Evolutionary conservation across 345 rosid genomes (phyloP).

Genomic region (Lepidium sativum): DNA sequence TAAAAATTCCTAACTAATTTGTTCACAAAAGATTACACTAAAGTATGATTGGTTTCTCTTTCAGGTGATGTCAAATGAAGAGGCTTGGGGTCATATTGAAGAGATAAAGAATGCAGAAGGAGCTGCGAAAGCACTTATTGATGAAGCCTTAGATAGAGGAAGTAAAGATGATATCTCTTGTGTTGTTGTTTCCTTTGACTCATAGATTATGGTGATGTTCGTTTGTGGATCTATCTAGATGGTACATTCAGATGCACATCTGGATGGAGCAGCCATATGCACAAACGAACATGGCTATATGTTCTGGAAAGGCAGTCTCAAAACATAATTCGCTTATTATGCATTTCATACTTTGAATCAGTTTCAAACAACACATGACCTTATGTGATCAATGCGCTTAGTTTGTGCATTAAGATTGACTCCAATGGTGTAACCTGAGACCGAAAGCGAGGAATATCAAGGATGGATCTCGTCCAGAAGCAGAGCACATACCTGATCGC

Average conservation of each 20-base stretch:
- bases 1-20: no score
- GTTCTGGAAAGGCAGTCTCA: no score
- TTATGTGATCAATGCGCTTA: constrained; percentile 41
- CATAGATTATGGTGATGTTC: no score
- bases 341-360: neutral
- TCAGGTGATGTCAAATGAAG: constrained; percentile 47
- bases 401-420: constrained; percentile 47
- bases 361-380: neutral
- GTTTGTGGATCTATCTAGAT: no score
- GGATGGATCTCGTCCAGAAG: constrained; percentile 70
- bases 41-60: neutral
- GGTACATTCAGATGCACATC: no score
- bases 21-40: neutral
- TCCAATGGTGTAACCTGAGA: constrained; percentile 64
- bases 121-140: constrained; percentile 25
- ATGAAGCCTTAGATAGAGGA: constrained; percentile 30
- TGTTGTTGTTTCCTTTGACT: constrained; percentile 27
- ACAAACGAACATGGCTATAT: no score
- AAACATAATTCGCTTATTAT: neutral
- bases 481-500: constrained; percentile 84
- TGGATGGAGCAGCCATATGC: no score
- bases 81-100: constrained; percentile 24
- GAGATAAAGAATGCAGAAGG: constrained; percentile 21
- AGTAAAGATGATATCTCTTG: constrained; percentile 42
- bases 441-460: constrained; percentile 54